Evolutionary conservation across 345 rosid species (phyloP).

Genomic region (Fremontodendron californicum): DNA sequence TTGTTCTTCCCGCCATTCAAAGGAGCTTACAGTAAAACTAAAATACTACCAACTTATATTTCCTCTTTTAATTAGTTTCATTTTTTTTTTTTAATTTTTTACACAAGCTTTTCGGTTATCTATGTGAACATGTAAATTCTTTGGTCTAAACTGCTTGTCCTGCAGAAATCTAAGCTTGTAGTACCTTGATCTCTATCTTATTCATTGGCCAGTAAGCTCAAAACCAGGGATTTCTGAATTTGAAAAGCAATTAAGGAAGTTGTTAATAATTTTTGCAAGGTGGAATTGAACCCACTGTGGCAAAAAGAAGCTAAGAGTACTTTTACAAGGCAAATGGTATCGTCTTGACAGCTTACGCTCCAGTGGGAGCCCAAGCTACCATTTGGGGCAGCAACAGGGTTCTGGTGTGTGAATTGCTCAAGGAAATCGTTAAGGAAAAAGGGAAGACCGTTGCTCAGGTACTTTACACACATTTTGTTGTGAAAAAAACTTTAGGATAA

Average conservation of each 20-base stretch:
- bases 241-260: neutral
- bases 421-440: slow-evolving; percentile 54
- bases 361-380: slow-evolving; percentile 61
- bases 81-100: too few relatives aligned
- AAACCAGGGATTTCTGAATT: slow-evolving; percentile 56
- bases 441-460: slow-evolving; percentile 79
- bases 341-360: slow-evolving; percentile 52
- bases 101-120: neutral
- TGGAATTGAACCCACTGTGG: slow-evolving; percentile 64
- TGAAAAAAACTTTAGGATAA: neutral
- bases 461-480: neutral
- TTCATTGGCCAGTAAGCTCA: slow-evolving; percentile 87
- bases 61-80: neutral
- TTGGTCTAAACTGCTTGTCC: neutral
- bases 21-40: slow-evolving; percentile 48
- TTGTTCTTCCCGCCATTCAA: slow-evolving; percentile 43
- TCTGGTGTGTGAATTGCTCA: slow-evolving; percentile 52
- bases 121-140: neutral
- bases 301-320: slow-evolving; percentile 52
- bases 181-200: slow-evolving; percentile 6
- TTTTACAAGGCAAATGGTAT: slow-evolving; percentile 53
- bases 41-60: neutral
- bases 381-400: slow-evolving; percentile 61
- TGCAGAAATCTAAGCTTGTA: neutral
- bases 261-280: neutral